Evolutionary conservation across 208 protist genomes (phyloP).

Genomic region (Tetramitus jugosus): DNA sequence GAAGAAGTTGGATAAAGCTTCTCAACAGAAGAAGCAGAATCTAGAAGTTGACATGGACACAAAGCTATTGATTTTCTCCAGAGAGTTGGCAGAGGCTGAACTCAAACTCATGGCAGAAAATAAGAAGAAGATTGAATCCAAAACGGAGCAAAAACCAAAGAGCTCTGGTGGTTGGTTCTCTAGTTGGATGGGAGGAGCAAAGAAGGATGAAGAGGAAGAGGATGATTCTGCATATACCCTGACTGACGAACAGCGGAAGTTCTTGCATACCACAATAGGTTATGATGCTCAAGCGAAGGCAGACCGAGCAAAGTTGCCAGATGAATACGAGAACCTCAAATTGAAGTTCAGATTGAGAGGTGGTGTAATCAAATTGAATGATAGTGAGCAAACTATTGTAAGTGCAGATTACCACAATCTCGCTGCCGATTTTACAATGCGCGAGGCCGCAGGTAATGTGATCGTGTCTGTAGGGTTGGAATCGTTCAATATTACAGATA

Average conservation of each 20-base stretch:
- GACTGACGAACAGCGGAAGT: background rate
- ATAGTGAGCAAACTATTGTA: too few species aligned
- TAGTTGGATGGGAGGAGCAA: background rate
- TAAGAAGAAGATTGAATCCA: background rate
- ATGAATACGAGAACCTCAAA: background rate
- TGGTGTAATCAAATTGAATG: background rate
- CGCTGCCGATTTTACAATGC: too few species aligned
- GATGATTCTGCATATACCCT: background rate
- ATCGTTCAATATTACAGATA: background rate
- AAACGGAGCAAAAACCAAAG: background rate
- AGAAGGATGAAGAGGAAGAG: background rate
- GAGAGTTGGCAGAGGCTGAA: background rate
- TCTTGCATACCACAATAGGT: background rate
- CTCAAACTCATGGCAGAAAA: background rate
- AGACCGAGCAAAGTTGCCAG: background rate
- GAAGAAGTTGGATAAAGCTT: background rate
- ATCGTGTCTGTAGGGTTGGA: background rate
- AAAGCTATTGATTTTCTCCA: background rate
- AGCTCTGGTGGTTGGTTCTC: conserved; percentile 3
- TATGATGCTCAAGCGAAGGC: background rate
- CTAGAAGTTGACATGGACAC: background rate
- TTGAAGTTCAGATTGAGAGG: background rate
- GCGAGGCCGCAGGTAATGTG: background rate
- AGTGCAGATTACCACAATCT: too few species aligned
- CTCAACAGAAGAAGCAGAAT: background rate